These are phyloP conservation scores for Parastagonospora avenae DNA, from an alignment of 2,329 filamentous ascomycete genomes.

Conservation along the genomic window DNA sequence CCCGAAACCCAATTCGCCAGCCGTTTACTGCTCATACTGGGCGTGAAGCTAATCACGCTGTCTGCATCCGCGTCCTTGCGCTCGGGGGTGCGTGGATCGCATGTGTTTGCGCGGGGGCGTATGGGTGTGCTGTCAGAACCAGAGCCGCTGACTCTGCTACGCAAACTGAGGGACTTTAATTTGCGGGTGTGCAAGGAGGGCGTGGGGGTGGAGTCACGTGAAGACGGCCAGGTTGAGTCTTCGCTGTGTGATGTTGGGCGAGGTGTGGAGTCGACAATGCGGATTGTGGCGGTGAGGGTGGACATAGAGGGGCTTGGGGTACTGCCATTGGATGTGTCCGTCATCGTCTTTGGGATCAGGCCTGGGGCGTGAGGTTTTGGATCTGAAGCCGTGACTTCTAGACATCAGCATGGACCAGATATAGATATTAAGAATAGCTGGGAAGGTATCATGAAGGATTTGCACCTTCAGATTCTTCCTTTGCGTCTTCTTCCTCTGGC, in stretches of 20 bases:
- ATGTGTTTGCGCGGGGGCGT: slow-evolving; percentile 25
- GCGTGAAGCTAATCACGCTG: slow-evolving; percentile 27
- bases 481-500: slow-evolving; percentile 27
- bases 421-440: slow-evolving; percentile 16
- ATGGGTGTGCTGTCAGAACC: slow-evolving; percentile 19
- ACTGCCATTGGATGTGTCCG: no score
- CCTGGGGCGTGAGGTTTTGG: slow-evolving; percentile 25
- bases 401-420: slow-evolving; percentile 30
- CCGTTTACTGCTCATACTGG: slow-evolving; percentile 33
- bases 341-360: slow-evolving; percentile 5
- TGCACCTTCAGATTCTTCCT: slow-evolving; percentile 42
- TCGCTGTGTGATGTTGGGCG: neutral
- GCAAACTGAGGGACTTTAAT: slow-evolving; percentile 14
- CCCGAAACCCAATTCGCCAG: slow-evolving; percentile 42
- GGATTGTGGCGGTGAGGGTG: slow-evolving; percentile 2
- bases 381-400: slow-evolving; percentile 20
- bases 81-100: slow-evolving; percentile 5
- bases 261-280: slow-evolving; percentile 5
- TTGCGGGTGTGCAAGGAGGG: slow-evolving; percentile 6
- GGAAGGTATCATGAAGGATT: slow-evolving; percentile 36
- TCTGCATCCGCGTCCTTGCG: slow-evolving; percentile 3
- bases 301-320: neutral
- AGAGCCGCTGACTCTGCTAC: slow-evolving; percentile 6
- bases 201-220: neutral
- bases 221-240: neutral